Percentiles rank a stretch among this genome's conserved stretches.
phyloP scores from a whole-genome alignment of 768 basidiomycete species.

The Kwoniella shandongensis region DNA sequence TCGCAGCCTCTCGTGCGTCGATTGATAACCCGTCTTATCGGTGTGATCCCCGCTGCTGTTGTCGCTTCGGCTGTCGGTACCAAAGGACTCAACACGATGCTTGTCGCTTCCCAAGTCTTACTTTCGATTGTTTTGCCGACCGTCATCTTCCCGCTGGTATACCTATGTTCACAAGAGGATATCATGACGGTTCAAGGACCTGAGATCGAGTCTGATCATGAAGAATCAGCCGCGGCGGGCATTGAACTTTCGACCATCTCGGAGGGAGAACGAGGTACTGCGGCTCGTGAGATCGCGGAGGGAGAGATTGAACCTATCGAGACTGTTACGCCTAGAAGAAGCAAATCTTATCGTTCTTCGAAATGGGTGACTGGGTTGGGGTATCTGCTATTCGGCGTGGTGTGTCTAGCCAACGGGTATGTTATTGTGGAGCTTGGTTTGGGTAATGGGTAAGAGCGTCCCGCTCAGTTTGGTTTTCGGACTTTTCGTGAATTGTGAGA shows the following conservation, averaged over 20 bases:
- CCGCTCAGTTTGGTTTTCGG: too few species aligned
- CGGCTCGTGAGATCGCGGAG: background rate
- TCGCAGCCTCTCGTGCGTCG: slow-evolving; percentile 65
- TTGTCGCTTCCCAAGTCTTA: slow-evolving; percentile 83
- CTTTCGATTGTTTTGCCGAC: slow-evolving; percentile 82
- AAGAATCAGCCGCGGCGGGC: background rate
- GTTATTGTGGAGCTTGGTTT: slow-evolving; percentile 65
- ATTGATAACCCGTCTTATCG: slow-evolving; percentile 75
- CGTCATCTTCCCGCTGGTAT: slow-evolving; percentile 76
- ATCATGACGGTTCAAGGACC: slow-evolving; percentile 63
- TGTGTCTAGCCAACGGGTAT: slow-evolving; percentile 73
- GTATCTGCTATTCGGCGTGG: slow-evolving; percentile 64
- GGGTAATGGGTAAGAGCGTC: slow-evolving; percentile 41
- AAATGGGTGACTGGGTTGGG: slow-evolving; percentile 58
- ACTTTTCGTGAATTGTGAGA: too few species aligned
- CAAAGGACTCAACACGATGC: slow-evolving; percentile 68
- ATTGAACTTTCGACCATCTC: background rate
- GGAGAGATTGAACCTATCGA: slow-evolving; percentile 1
- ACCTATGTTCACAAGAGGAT: slow-evolving; percentile 64
- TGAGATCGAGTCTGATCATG: slow-evolving; percentile 21
- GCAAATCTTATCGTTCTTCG: slow-evolving; percentile 46
- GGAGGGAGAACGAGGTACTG: background rate
- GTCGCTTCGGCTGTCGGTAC: slow-evolving; percentile 73
- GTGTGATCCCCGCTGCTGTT: slow-evolving; percentile 76
- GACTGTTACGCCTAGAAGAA: slow-evolving; percentile 25